phyloP scores from a whole-genome alignment of 148 eudicot species.

The Polygonum aviculare region DNA sequence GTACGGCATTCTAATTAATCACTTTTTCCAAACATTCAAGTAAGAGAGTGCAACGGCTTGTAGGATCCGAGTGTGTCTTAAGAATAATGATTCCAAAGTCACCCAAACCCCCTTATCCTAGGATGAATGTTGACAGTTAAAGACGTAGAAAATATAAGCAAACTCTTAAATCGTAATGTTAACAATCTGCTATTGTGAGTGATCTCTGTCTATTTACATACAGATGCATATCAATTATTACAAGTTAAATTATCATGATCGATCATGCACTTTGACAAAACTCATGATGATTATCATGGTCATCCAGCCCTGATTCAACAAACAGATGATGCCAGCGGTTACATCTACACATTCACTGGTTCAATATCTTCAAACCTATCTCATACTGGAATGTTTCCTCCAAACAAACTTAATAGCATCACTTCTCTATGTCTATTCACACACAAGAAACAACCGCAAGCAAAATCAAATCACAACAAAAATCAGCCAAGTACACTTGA shows the following conservation, averaged over 20 bases:
- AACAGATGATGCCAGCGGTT: background rate
- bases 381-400: constrained; percentile 61
- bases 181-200: no score
- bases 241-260: no score
- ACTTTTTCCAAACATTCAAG: background rate
- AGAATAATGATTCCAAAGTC: no score
- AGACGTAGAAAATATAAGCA: no score
- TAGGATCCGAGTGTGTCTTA: constrained; percentile 36
- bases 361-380: constrained; percentile 66
- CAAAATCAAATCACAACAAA: no score
- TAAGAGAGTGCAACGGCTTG: constrained; percentile 1
- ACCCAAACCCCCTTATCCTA: no score
- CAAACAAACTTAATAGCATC: constrained; percentile 2
- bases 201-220: no score
- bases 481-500: background rate
- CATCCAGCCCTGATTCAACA: constrained; percentile 62
- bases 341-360: constrained; percentile 27
- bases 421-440: background rate
- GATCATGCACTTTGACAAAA: constrained; percentile 73
- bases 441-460: no score
- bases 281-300: constrained; percentile 91
- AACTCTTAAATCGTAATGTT: no score
- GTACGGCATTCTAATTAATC: background rate
- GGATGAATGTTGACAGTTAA: no score
- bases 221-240: no score